A percentile compares a stretch with the other conserved stretches of the same genome.
Evolutionary conservation across 2,329 filamentous ascomycete genomes (phyloP).

Genomic region (Pseudocercospora eumusae): DNA sequence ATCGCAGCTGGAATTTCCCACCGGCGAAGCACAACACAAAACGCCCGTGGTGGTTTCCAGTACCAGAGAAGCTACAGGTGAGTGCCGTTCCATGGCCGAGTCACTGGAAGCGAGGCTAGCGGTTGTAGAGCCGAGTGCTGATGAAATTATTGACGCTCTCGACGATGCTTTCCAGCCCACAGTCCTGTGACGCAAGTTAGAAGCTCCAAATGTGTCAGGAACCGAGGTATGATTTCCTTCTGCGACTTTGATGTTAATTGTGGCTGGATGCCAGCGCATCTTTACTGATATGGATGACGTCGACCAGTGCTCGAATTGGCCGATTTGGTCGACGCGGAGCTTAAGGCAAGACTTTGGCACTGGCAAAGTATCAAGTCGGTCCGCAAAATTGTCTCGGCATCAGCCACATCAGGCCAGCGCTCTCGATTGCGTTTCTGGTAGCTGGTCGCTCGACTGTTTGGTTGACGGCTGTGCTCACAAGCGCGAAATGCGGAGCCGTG

Average conservation of each 20-base stretch:
- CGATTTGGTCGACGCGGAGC: too few relatives aligned
- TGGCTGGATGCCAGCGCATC: too few relatives aligned
- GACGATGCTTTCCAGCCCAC: constrained; percentile 12
- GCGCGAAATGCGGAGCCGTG: constrained; percentile 6
- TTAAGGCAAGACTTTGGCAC: not conserved
- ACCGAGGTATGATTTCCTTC: not conserved
- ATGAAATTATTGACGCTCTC: constrained; percentile 16
- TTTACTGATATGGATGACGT: not conserved
- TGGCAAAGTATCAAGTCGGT: not conserved
- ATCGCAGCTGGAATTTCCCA: not conserved
- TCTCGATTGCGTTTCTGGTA: not conserved
- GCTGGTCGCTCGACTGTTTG: not conserved
- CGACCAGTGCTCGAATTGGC: too few relatives aligned
- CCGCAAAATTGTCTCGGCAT: not conserved
- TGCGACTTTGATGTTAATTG: too few relatives aligned
- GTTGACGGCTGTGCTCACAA: not conserved
- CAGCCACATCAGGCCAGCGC: not conserved
- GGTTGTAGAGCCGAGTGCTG: not conserved
- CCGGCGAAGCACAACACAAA: not conserved
- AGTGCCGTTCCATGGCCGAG: not conserved
- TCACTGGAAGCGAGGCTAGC: not conserved
- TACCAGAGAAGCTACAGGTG: not conserved
- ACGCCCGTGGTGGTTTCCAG: not conserved
- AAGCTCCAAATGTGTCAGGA: not conserved
- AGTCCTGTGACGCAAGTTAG: not conserved